Conservation (phyloP, 176 grass and related monocot genomes). For the Rhipidocladum racemiflorum region DNA sequence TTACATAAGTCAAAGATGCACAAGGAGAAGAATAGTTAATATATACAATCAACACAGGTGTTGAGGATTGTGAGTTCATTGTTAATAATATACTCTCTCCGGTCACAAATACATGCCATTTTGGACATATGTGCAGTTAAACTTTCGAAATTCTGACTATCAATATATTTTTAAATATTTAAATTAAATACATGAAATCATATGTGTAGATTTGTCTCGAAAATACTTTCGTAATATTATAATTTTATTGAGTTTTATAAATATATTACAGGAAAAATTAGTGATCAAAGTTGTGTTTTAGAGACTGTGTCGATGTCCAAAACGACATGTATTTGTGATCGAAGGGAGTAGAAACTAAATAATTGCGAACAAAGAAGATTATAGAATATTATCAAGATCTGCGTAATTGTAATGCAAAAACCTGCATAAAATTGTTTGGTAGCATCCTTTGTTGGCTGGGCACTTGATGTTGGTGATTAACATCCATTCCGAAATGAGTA, state of each 20-base stretch:
- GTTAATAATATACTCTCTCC: not conserved
- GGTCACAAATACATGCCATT: no score
- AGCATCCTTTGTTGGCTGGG: conserved; percentile 62
- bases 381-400: not conserved
- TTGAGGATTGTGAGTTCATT: not conserved
- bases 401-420: conserved; percentile 27
- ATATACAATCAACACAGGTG: not conserved
- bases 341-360: not conserved
- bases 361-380: conserved; percentile 11
- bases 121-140: no score
- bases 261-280: no score
- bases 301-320: no score
- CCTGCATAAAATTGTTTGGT: conserved; percentile 73
- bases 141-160: no score
- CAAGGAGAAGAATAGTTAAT: conserved; percentile 9
- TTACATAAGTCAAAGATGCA: conserved; percentile 1
- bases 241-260: no score
- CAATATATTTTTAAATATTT: no score
- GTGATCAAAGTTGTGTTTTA: no score
- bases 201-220: no score
- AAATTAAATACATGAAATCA: no score
- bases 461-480: conserved; percentile 75
- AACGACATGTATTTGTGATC: no score
- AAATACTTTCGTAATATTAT: no score
- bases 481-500: conserved; percentile 72